Conservation (phyloP, 441 rosid species). For the Gossypium trilobum region DNA sequence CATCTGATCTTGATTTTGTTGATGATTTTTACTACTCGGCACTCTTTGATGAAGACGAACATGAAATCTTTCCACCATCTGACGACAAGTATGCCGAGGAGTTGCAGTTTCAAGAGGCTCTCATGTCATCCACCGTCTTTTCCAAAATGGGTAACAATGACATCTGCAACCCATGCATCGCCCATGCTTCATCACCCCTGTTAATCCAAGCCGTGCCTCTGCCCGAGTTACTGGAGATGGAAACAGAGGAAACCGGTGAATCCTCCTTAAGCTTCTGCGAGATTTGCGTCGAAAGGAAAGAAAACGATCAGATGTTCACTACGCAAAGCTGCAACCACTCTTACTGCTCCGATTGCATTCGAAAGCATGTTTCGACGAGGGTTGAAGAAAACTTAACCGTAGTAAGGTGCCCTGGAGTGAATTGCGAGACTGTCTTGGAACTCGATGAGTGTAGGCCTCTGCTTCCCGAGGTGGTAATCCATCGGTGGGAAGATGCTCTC, state of each 20-base stretch:
- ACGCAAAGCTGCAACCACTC: conserved; percentile 27
- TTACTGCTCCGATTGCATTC: conserved; percentile 33
- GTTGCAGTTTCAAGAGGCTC: conserved; percentile 39
- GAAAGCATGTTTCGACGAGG: conserved; percentile 25
- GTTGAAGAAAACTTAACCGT: conserved; percentile 5
- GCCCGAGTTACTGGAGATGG: neutral
- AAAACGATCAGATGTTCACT: conserved; percentile 26
- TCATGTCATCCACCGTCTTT: conserved; percentile 21
- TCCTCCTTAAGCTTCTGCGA: conserved; percentile 30
- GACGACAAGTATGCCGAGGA: conserved; percentile 32
- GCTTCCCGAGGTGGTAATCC: conserved; percentile 25
- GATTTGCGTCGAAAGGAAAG: conserved; percentile 37
- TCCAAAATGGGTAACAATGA: conserved; percentile 3
- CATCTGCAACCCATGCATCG: neutral
- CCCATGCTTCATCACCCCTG: neutral
- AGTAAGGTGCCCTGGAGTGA: conserved; percentile 31
- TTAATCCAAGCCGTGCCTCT: neutral
- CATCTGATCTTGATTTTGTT: conserved; percentile 8
- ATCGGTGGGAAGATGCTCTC: conserved; percentile 27
- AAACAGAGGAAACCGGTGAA: conserved; percentile 11
- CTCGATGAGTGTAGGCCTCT: conserved; percentile 21
- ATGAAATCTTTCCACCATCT: conserved; percentile 16
- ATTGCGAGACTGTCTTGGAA: conserved; percentile 28
- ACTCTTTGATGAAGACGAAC: conserved; percentile 8
- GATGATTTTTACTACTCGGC: conserved; percentile 25